A percentile compares a stretch with the other conserved stretches of the same genome.
Evolutionary conservation across 2,329 filamentous ascomycete genomes (phyloP).

Genomic region (Colletotrichum orbiculare): DNA sequence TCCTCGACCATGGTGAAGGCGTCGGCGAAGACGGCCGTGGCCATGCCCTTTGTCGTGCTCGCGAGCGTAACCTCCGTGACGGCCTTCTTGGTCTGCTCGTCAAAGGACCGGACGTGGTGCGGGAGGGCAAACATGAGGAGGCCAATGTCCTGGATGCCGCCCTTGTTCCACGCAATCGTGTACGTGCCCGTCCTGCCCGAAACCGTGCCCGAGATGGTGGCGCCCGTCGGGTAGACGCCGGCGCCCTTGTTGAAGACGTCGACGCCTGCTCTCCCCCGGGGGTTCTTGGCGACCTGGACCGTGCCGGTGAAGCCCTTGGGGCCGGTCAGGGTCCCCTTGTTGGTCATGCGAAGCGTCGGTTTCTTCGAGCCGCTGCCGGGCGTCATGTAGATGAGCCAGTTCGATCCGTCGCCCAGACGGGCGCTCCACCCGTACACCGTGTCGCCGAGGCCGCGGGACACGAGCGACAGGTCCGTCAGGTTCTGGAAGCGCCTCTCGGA

Average conservation of each 20-base stretch:
- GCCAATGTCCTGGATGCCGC: slow-evolving; percentile 62
- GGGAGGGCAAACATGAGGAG: slow-evolving; percentile 83
- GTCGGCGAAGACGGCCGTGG: slow-evolving; percentile 74
- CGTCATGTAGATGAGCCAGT: slow-evolving; percentile 50
- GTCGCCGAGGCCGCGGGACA: slow-evolving; percentile 38
- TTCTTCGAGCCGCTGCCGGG: slow-evolving; percentile 64
- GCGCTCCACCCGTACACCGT: slow-evolving; percentile 65
- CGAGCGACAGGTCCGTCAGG: slow-evolving; percentile 56
- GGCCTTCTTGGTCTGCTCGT: slow-evolving; percentile 57
- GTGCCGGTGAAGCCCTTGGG: slow-evolving; percentile 68
- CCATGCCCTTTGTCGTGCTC: slow-evolving; percentile 83
- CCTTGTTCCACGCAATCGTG: slow-evolving; percentile 72
- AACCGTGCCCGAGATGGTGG: slow-evolving; percentile 68
- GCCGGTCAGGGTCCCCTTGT: slow-evolving; percentile 6
- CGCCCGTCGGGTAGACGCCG: slow-evolving; percentile 73
- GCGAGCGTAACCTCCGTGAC: slow-evolving; percentile 67
- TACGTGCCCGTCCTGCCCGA: slow-evolving; percentile 71
- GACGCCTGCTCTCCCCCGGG: slow-evolving; percentile 61
- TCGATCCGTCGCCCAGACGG: slow-evolving; percentile 41
- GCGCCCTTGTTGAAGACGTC: slow-evolving; percentile 73
- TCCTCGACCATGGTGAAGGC: slow-evolving; percentile 77
- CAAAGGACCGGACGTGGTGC: slow-evolving; percentile 79
- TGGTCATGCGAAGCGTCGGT: slow-evolving; percentile 41
- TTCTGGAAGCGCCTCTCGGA: slow-evolving; percentile 74
- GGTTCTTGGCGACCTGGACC: slow-evolving; percentile 84